Percentiles rank a stretch among this genome's conserved stretches.
Evolutionary conservation across 2,329 filamentous ascomycete genomes (phyloP).

Genomic region (Monosporascus sp.): DNA sequence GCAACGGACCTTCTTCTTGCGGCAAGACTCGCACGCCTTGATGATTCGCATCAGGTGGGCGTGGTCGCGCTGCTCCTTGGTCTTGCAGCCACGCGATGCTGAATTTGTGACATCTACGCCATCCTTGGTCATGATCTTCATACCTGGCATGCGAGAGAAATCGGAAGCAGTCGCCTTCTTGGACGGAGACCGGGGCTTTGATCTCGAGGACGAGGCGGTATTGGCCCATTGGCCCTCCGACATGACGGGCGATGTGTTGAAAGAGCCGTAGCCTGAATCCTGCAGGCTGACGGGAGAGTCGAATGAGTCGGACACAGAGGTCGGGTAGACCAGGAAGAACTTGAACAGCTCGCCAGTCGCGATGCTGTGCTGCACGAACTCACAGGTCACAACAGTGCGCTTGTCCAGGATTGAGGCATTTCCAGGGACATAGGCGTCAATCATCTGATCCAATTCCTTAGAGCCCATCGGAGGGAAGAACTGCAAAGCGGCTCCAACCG

Average conservation of each 20-base stretch:
- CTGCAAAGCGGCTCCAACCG: slow-evolving; percentile 53
- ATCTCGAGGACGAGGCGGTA: slow-evolving; percentile 24
- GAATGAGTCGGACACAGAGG: slow-evolving; percentile 29
- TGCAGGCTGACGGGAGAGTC: slow-evolving; percentile 41
- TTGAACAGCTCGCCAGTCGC: slow-evolving; percentile 55
- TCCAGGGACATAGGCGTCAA: slow-evolving; percentile 54
- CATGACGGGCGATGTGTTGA: slow-evolving; percentile 45
- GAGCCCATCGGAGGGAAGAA: slow-evolving; percentile 63
- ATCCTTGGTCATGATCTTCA: slow-evolving; percentile 63
- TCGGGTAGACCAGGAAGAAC: slow-evolving; percentile 50
- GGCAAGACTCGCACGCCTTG: slow-evolving; percentile 61
- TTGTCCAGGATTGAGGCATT: slow-evolving; percentile 52
- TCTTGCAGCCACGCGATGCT: slow-evolving; percentile 58
- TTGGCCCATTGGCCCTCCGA: slow-evolving; percentile 43
- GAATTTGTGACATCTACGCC: slow-evolving; percentile 59
- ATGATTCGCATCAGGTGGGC: slow-evolving; percentile 63
- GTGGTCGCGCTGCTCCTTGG: slow-evolving; percentile 63
- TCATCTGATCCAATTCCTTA: slow-evolving; percentile 55
- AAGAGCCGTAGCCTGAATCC: slow-evolving; percentile 43
- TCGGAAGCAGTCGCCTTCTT: slow-evolving; percentile 32
- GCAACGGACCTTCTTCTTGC: slow-evolving; percentile 59
- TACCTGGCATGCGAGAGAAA: slow-evolving; percentile 53
- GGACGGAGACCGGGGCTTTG: slow-evolving; percentile 21
- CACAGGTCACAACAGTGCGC: slow-evolving; percentile 51
- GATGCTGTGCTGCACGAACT: slow-evolving; percentile 52